A percentile compares a stretch with the other conserved stretches of the same genome.
These are phyloP conservation scores for Sphagnum fallax DNA, from an alignment of 228 moss, liverwort and hornwort species.

Conservation along the genomic window DNA sequence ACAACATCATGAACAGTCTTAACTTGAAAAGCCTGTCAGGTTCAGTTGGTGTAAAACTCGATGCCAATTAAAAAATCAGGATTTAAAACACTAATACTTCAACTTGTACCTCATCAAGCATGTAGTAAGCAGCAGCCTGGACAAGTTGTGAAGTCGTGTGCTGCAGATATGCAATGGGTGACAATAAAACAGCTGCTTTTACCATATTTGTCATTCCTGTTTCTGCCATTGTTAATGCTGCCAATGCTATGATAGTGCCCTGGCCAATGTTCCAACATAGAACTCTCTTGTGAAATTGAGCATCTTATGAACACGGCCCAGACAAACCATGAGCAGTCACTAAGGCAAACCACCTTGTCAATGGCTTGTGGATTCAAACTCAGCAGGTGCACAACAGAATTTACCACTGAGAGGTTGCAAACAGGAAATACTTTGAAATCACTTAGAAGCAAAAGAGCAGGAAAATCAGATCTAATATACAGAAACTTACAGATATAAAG, in stretches of 20 bases:
- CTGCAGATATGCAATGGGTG: slow-evolving; percentile 34
- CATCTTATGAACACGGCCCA: background rate
- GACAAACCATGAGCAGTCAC: background rate
- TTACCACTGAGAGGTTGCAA: too few species aligned
- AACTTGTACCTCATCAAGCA: slow-evolving; percentile 25
- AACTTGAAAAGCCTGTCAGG: too few species aligned
- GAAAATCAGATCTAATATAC: background rate
- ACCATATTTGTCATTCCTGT: slow-evolving; percentile 24
- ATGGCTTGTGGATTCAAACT: background rate
- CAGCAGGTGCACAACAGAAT: too few species aligned
- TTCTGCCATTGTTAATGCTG: slow-evolving; percentile 18
- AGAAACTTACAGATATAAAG: background rate
- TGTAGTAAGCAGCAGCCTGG: slow-evolving; percentile 17
- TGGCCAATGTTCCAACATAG: slow-evolving; percentile 2
- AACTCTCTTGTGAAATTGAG: background rate
- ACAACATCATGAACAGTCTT: too few species aligned
- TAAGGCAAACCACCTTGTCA: background rate
- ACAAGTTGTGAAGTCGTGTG: slow-evolving; percentile 17
- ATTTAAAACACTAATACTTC: too few species aligned
- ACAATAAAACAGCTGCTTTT: slow-evolving; percentile 28
- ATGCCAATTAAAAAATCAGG: too few species aligned
- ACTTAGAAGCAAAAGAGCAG: background rate
- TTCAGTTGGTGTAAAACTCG: too few species aligned
- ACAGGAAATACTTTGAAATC: background rate
- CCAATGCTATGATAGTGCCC: slow-evolving; percentile 41